Percentiles rank a stretch among this genome's conserved stretches.
Conservation (phyloP, 2,329 filamentous ascomycete species). For the Penicillium sclerotigenum region DNA sequence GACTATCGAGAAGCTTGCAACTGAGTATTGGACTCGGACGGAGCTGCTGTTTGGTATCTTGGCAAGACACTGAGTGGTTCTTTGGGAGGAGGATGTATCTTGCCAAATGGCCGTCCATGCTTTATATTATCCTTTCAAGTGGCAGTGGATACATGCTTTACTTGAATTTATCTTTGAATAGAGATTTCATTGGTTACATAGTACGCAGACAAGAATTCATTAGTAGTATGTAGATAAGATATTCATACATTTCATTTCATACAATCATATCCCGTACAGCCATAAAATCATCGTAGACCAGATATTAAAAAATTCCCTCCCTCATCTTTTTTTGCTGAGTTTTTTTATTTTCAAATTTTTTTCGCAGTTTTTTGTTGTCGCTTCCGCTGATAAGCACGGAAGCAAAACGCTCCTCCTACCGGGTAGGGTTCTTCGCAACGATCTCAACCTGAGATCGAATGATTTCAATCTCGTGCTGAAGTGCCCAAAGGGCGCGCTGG, state of each 20-base stretch:
- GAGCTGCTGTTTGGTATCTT: constrained; percentile 78
- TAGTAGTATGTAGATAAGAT: not conserved
- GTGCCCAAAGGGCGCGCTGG: not conserved
- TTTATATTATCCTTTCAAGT: not conserved
- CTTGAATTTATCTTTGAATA: not conserved
- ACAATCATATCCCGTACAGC: not conserved
- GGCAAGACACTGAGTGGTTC: constrained; percentile 27
- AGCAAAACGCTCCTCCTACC: not conserved
- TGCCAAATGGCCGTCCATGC: not conserved
- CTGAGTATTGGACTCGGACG: constrained; percentile 80
- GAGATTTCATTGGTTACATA: not conserved
- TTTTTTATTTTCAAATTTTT: not conserved
- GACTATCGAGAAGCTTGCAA: constrained; percentile 59
- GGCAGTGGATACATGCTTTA: not conserved
- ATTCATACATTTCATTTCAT: constrained; percentile 1
- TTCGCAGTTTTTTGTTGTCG: not conserved
- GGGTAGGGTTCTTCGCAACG: not conserved
- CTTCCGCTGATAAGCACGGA: not conserved
- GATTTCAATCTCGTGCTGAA: constrained; percentile 8
- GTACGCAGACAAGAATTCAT: not conserved
- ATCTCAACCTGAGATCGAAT: not conserved
- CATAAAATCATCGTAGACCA: not conserved
- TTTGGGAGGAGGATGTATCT: not conserved
- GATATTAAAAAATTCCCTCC: not conserved
- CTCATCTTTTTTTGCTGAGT: not conserved